Evolutionary conservation across 257 asterid genomes (phyloP).

Genomic region (Euphrasia confusa): DNA sequence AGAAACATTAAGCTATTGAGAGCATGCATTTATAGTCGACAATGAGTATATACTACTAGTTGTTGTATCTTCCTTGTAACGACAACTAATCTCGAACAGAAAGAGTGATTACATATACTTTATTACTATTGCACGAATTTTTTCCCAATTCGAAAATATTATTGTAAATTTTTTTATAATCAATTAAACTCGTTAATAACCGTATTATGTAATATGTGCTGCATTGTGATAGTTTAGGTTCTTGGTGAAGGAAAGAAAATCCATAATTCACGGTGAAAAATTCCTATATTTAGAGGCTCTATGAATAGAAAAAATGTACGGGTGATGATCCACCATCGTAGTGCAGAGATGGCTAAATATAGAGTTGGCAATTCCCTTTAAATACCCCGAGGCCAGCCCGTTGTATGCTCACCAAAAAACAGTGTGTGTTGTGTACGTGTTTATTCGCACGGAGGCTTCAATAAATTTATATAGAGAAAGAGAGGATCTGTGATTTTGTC

Average conservation of each 20-base stretch:
- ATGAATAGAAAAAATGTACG: not conserved
- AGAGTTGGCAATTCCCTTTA: conserved; percentile 10
- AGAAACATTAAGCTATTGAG: no score
- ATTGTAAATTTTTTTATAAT: no score
- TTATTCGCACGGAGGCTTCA: conserved; percentile 22
- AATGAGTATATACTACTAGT: no score
- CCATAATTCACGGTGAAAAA: conserved; percentile 6
- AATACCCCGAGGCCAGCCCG: conserved; percentile 7
- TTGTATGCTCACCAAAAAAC: not conserved
- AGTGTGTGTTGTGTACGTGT: not conserved
- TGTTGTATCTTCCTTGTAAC: no score
- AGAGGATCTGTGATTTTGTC: not conserved
- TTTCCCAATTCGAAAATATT: no score
- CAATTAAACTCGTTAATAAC: no score
- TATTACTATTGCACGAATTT: no score
- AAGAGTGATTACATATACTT: no score
- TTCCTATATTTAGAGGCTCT: not conserved
- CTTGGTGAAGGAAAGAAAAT: conserved; percentile 2
- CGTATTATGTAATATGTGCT: no score
- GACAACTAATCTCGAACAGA: no score
- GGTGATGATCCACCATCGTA: conserved; percentile 30
- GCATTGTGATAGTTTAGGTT: not conserved
- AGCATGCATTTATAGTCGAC: no score
- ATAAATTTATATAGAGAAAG: not conserved
- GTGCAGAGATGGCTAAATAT: conserved; percentile 6